phyloP scores from a whole-genome alignment of 2,329 filamentous ascomycete genomes.

The Tolypocladium inflatum region DNA sequence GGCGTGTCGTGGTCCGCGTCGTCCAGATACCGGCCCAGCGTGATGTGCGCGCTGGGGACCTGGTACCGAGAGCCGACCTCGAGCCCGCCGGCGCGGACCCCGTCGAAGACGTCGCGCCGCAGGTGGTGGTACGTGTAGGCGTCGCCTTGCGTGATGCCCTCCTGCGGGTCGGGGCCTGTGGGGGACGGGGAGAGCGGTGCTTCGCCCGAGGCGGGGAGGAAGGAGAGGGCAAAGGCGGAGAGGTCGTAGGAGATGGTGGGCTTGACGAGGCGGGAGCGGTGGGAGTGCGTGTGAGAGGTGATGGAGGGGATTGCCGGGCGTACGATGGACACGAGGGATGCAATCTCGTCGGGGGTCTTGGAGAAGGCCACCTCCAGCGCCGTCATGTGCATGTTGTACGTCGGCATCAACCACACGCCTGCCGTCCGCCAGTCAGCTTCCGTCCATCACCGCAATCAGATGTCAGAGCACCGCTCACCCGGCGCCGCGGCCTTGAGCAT shows the following conservation, averaged over 20 bases:
- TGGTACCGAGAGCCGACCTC: conserved; percentile 71
- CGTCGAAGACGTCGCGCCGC: conserved; percentile 63
- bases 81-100: conserved; percentile 53
- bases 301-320: conserved; percentile 47
- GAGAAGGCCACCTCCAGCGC: conserved; percentile 78
- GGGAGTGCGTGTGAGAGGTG: conserved; percentile 53
- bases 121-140: conserved; percentile 85
- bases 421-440: not conserved
- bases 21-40: conserved; percentile 70
- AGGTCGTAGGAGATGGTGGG: conserved; percentile 78
- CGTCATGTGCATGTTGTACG: conserved; percentile 72
- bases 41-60: conserved; percentile 84
- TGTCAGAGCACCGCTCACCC: conserved; percentile 39
- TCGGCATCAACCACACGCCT: conserved; percentile 84
- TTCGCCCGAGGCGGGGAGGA: conserved; percentile 69
- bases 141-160: conserved; percentile 41
- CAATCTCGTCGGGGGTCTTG: conserved; percentile 59
- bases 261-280: conserved; percentile 69
- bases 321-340: conserved; percentile 48
- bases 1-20: conserved; percentile 52
- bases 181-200: conserved; percentile 25
- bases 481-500: conserved; percentile 56
- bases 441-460: too few species aligned
- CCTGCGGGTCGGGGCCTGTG: conserved; percentile 23
- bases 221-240: conserved; percentile 77